Conservation (phyloP, 208 protist genomes). For the Trypanosoma theileri region DNA sequence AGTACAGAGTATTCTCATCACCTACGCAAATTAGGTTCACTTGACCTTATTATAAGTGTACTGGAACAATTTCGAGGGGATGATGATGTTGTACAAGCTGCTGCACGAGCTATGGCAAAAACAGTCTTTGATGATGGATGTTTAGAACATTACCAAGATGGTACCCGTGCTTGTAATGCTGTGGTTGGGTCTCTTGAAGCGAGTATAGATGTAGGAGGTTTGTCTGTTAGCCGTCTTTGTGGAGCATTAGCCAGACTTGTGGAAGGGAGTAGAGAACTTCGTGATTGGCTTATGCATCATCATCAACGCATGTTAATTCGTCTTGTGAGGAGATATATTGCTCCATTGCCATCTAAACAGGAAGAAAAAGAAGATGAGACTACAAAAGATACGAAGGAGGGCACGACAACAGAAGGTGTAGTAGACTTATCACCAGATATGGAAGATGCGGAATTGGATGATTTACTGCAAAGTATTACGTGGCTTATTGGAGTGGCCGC, state of each 20-base stretch:
- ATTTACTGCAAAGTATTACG: conserved; percentile 55
- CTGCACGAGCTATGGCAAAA: conserved; percentile 66
- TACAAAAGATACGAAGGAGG: background rate
- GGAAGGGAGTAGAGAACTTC: conserved; percentile 28
- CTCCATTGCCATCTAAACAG: background rate
- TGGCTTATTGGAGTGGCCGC: conserved; percentile 74
- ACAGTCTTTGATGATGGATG: conserved; percentile 59
- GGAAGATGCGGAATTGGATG: conserved; percentile 19
- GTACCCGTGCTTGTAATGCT: conserved; percentile 33
- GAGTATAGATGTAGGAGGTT: conserved; percentile 22
- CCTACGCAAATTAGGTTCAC: conserved; percentile 40
- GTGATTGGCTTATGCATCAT: conserved; percentile 30
- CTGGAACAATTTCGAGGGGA: conserved; percentile 35
- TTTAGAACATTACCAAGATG: conserved; percentile 31
- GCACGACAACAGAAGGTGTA: background rate
- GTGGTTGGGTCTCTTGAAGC: conserved; percentile 36
- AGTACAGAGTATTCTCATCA: conserved; percentile 29
- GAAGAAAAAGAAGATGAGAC: background rate
- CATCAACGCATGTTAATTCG: conserved; percentile 20
- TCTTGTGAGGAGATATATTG: conserved; percentile 15
- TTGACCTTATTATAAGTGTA: conserved; percentile 41
- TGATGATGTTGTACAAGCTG: conserved; percentile 48
- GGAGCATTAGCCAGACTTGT: conserved; percentile 33
- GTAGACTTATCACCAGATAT: background rate
- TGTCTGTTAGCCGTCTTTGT: conserved; percentile 25